Conservation (phyloP, 805 yeast genomes). For the Metschnikowia kofuensis region DNA sequence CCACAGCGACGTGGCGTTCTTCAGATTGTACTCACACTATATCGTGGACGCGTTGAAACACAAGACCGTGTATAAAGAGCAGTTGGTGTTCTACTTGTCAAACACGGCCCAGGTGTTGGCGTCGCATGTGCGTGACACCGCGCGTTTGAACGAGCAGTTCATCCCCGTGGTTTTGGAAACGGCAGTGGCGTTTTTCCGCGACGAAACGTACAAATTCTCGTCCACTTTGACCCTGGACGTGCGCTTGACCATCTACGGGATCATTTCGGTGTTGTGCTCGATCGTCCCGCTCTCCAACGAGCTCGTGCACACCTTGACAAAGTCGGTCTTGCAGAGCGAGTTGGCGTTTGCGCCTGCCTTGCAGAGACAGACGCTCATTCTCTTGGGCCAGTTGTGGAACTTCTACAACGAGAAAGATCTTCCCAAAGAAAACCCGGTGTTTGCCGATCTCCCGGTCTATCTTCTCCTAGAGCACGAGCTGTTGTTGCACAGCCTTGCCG, state of each 20-base stretch:
- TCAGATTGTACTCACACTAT: constrained; percentile 62
- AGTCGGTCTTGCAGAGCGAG: constrained; percentile 29
- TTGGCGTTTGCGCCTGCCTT: constrained; percentile 19
- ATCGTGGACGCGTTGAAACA: constrained; percentile 48
- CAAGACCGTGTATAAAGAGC: constrained; percentile 60
- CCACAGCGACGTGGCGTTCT: constrained; percentile 60
- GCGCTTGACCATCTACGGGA: constrained; percentile 80
- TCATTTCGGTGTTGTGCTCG: constrained; percentile 72
- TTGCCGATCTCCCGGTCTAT: constrained; percentile 12
- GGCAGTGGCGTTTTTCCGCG: constrained; percentile 50
- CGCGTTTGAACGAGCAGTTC: constrained; percentile 43
- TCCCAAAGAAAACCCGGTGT: constrained; percentile 17
- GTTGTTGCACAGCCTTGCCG: constrained; percentile 14
- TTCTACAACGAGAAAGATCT: constrained; percentile 19
- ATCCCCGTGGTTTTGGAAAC: constrained; percentile 59
- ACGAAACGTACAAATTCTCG: constrained; percentile 16
- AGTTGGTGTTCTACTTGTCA: constrained; percentile 77
- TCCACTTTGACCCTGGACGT: constrained; percentile 44
- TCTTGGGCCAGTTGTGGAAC: constrained; percentile 42
- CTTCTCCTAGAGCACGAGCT: constrained; percentile 8
- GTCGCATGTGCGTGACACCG: constrained; percentile 48
- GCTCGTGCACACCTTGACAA: constrained; percentile 31
- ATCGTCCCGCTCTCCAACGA: constrained; percentile 56
- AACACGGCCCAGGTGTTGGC: constrained; percentile 66
- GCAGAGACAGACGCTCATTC: constrained; percentile 34